Percentiles rank a stretch among this genome's conserved stretches.
Evolutionary conservation across 2,329 filamentous ascomycete species (phyloP).

Genomic region (Sporothrix curviconia): DNA sequence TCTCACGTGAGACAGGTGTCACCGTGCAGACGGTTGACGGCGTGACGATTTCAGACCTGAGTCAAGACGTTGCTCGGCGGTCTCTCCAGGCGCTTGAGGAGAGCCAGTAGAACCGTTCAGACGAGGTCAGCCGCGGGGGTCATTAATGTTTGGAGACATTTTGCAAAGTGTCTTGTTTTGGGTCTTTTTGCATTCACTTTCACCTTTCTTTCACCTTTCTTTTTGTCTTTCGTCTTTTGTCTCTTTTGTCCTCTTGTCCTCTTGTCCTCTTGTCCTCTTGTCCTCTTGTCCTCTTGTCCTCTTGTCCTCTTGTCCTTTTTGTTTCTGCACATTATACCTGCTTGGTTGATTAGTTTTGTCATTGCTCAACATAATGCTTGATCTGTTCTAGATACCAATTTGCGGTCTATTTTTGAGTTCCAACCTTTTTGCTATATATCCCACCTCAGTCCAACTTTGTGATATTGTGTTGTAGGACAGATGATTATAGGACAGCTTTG

Average conservation of each 20-base stretch:
- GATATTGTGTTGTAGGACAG: too few relatives aligned
- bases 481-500: too few relatives aligned
- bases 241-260: background rate
- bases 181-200: background rate
- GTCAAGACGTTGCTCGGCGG: conserved; percentile 13
- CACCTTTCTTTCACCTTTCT: too few relatives aligned
- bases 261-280: background rate
- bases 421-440: too few relatives aligned
- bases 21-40: conserved; percentile 20
- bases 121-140: too few relatives aligned
- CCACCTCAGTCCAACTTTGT: too few relatives aligned
- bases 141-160: too few relatives aligned
- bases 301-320: background rate
- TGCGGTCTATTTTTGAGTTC: too few relatives aligned
- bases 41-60: conserved; percentile 17
- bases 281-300: background rate
- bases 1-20: conserved; percentile 19
- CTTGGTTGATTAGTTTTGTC: too few relatives aligned
- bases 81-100: background rate
- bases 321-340: background rate
- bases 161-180: background rate
- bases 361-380: too few relatives aligned
- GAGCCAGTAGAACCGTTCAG: too few relatives aligned
- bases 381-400: too few relatives aligned
- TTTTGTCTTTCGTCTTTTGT: background rate